Conservation (phyloP, 1,139 yeast species). For the Geotrichum histeridarum region DNA sequence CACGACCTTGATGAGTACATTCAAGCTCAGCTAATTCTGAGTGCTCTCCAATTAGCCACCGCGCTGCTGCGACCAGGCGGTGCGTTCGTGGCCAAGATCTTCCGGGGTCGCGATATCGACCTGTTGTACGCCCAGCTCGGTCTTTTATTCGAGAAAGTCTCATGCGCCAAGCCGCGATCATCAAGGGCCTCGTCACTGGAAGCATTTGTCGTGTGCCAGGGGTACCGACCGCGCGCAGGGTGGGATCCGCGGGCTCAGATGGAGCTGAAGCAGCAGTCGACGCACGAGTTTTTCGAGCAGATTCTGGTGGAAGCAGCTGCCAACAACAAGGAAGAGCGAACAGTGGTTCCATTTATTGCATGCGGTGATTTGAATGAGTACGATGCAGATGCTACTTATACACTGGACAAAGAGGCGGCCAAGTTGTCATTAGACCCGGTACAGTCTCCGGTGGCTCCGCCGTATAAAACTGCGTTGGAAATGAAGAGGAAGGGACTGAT, state of each 20-base stretch:
- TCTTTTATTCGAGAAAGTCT: slow-evolving; percentile 71
- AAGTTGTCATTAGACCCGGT: slow-evolving; percentile 71
- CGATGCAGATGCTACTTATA: slow-evolving; percentile 94
- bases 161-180: slow-evolving; percentile 93
- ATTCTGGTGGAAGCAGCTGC: neutral
- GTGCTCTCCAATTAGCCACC: slow-evolving; percentile 87
- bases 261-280: slow-evolving; percentile 44
- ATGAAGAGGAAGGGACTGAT: slow-evolving; percentile 71
- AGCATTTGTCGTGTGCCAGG: slow-evolving; percentile 87
- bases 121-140: slow-evolving; percentile 84
- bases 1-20: slow-evolving; percentile 96
- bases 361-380: slow-evolving; percentile 85
- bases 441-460: slow-evolving; percentile 93
- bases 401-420: slow-evolving; percentile 44
- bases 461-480: slow-evolving; percentile 86
- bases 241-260: slow-evolving; percentile 64
- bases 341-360: slow-evolving; percentile 80
- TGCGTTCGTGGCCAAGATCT: slow-evolving; percentile 88
- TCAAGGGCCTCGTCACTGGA: slow-evolving; percentile 92
- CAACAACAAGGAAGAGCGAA: slow-evolving; percentile 1
- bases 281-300: slow-evolving; percentile 14
- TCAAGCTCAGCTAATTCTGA: slow-evolving; percentile 85
- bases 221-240: slow-evolving; percentile 71
- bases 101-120: slow-evolving; percentile 93
- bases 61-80: slow-evolving; percentile 87